Evolutionary conservation across 441 rosid species (phyloP), one percentile per base, ranked within the genome.

Genomic region (Eruca vesicaria): DNA sequence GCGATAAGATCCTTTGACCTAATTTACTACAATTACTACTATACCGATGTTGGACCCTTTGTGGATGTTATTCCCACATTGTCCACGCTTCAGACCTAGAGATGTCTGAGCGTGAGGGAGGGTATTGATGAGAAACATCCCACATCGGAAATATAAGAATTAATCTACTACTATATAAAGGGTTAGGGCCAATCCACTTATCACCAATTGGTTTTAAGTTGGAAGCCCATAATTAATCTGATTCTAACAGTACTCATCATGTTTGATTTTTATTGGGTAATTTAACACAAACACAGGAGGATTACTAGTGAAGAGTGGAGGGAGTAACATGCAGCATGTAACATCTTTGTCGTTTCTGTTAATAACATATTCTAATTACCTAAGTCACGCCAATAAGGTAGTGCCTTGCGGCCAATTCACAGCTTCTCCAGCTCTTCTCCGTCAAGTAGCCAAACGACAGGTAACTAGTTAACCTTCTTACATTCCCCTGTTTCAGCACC

Each of bases 261-360:
- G 6, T 56, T 21, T 4, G 14, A 10, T 20, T 53, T n/a, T 19
- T 21, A 52, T 32, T 31, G 41, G 3, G 16, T 21, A 9, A 5
- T 31, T 4, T 36, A 60, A 10, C 11, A 26, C 35, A 18, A 72
- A 16, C 14, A 18, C 43, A 89, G 90, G 91, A 53, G 94, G 94
- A n/a, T 55, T 89, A 82, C 79, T 89, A 65, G 87, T 86, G 81
- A 87, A 89, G 79, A 85, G 86, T 50, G 94, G 94, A 60, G 94
- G 94, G 35, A 87, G 94, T 78, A 89, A 89, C 84, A 87, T 89
- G 94, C 94, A 87, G 56, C 94, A 89, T 80, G 94, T 89, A 75
- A 89, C 94, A 70, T 87, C 94, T 7, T 36, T 89, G 68, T 89
- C 94, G 15, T 89, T 87, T 81, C 74, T 89, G 61, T 83, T 89